Conservation (phyloP, 331 rosid genomes). For the Acacia pycnantha region DNA sequence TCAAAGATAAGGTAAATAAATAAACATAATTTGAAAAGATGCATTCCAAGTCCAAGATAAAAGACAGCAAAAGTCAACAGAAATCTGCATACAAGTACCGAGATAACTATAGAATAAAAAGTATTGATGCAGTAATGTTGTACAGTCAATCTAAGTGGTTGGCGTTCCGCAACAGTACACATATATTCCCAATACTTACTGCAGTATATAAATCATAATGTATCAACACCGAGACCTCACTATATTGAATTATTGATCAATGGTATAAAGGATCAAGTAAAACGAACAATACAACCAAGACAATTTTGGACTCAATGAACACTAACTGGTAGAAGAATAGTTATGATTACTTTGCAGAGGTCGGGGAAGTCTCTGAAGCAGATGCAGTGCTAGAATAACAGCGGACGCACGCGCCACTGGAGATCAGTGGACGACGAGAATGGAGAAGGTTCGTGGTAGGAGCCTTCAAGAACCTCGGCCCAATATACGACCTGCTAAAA, state of each 20-base stretch:
- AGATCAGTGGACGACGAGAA: slow-evolving; percentile 20
- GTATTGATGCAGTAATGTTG: background rate
- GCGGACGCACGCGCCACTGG: slow-evolving; percentile 31
- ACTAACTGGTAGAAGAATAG: background rate
- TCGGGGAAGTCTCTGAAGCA: slow-evolving; percentile 40
- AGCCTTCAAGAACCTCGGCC: slow-evolving; percentile 16
- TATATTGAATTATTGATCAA: background rate
- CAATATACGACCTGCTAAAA: slow-evolving; percentile 47
- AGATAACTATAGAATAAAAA: background rate
- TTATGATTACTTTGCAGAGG: slow-evolving; percentile 55
- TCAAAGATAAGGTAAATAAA: slow-evolving; percentile 20
- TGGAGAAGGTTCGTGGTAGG: slow-evolving; percentile 29
- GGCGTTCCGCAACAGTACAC: background rate
- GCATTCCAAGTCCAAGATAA: background rate
- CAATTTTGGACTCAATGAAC: background rate
- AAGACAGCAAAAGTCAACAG: background rate
- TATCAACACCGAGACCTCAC: background rate
- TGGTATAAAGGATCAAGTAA: background rate
- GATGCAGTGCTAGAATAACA: slow-evolving; percentile 50
- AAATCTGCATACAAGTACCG: background rate
- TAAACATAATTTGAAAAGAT: background rate
- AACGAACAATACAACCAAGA: background rate
- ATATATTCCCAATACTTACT: background rate
- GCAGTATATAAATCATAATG: background rate
- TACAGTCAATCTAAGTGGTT: background rate